Percentiles rank a stretch among this genome's conserved stretches.
Conservation (phyloP, 2,329 filamentous ascomycete species). For the Chaetomium sp. region DNA sequence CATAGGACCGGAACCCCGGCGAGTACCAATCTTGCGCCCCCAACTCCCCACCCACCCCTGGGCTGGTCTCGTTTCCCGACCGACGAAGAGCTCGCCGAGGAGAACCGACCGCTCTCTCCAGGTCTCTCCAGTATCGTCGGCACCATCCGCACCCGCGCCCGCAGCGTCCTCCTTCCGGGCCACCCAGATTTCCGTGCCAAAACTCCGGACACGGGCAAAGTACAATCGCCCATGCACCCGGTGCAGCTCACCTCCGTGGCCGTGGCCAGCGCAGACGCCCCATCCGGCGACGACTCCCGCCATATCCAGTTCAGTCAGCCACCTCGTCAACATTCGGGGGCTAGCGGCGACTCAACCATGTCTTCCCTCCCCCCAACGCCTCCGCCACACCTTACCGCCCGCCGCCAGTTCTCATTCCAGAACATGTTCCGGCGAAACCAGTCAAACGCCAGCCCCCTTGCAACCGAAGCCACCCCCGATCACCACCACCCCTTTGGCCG, state of each 20-base stretch:
- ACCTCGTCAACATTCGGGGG: conserved; percentile 21
- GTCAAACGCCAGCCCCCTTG: conserved; percentile 26
- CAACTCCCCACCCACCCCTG: conserved; percentile 60
- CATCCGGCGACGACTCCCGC: conserved; percentile 37
- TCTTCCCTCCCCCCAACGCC: conserved; percentile 53
- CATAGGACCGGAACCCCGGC: conserved; percentile 31
- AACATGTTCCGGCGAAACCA: conserved; percentile 65
- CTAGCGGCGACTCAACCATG: conserved; percentile 21
- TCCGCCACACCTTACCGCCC: conserved; percentile 50
- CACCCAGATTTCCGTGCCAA: conserved; percentile 36
- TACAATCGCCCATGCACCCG: conserved; percentile 52
- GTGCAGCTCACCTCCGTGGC: conserved; percentile 57
- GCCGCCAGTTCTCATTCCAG: conserved; percentile 86
- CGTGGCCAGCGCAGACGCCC: conserved; percentile 40
- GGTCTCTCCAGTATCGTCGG: conserved; percentile 52
- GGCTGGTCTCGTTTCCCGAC: conserved; percentile 82
- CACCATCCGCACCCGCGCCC: conserved; percentile 44
- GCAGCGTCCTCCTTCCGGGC: conserved; percentile 34
- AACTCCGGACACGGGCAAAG: conserved; percentile 25
- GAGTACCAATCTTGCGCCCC: conserved; percentile 32
- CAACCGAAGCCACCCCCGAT: not conserved
- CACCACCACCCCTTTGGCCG: not conserved
- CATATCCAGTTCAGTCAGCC: conserved; percentile 43
- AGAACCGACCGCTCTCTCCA: conserved; percentile 42
- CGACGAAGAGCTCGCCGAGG: conserved; percentile 53